Base-by-base conservation (phyloP, 345 rosid species). In the Ceriops decandra region DNA sequence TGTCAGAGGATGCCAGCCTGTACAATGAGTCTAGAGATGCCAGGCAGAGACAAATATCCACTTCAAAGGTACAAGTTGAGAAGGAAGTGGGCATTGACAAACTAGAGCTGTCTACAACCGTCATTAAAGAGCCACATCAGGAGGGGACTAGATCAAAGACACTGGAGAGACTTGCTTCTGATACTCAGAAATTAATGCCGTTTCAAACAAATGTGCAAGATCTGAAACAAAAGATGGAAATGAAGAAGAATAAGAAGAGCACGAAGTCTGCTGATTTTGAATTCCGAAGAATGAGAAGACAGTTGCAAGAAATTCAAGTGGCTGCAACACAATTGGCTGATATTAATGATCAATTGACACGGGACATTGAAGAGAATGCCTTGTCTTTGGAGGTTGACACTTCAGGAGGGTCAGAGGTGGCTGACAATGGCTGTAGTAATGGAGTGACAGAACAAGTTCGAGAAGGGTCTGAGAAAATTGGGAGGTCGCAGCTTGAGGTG, bases 11-110 rank as follows among this genome's bases (percentile, higher is more conserved):
- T 64, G 53, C 53, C 56, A 16, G 9, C 3, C 24, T 28, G 52
- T 66, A 49, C 67, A 80, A 24, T 52, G 63, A 64, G 68, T 24
- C 56, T 74, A 38, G 20, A 64, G 42, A 32, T 31, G 63, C 33
- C 64, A 70, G 57, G 57, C 54, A 38, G 67, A 81, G 72, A 70
- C 65, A 13, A 59, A 42, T 63, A 68, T 80, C 80, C 51, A 74
- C 80, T 65, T 77, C 83, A 68, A 95, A 90, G 68, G 72, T 76
- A 60, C 85, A 83, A 69, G 72, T 79, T 47, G 96, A 89, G 86
- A 85, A 85, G 79, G 90, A 86, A 72, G 77, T 87, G 64, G 86
- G 80, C 21, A 70, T 88, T 20, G 91, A 89, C 84, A 86, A 76
- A 83, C 80, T 86, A n/a, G 96, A 88, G 80, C 70, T 88, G 62